Evolutionary conservation across 768 basidiomycete species (phyloP), one percentile per base, ranked within the genome.

Genomic region (Thelephora ganbajun): DNA sequence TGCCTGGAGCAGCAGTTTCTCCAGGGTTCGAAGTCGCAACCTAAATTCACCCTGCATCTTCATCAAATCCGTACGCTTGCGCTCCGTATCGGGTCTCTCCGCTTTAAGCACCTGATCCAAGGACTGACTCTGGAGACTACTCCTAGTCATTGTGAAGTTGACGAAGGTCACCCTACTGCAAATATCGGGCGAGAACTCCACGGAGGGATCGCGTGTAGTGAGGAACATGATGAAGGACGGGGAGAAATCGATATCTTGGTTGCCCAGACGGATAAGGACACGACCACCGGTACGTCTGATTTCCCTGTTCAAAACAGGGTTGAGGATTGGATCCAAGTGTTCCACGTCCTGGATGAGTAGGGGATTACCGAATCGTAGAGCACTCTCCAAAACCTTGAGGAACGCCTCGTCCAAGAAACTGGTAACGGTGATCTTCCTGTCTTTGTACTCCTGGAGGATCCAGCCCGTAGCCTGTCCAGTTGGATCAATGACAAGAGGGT

Each of bases 201-300:
- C 85, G 0, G 94, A 94, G 2, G 96, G 93, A 62, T 99, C 93
- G 18, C 96, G 72, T 11, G 96, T 99, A 1, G 94, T 89, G 39
- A 99, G 73, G 78, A 99, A 99, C 90, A 99, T 93, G 5, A 90
- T 96, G 72, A 99, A 99, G n/a, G 96, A 83, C 5, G 96, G 96
- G 0, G 96, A 99, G 63, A 98, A 97, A 62, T 99, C 96, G 62
- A 99, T 97, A 55, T 99, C 96, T 67, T 99, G 96, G 59, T 75
- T 97, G 3, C 96, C 94, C 18, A 98, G 71, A 34, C 96, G 88
- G 52, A 99, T 96, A 35, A 98, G 77, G 12, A 98, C 92, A 63
- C 96, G 90, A 37, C 96, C 96, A 37, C 96, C 96, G 2, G 96
- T 96, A 22, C 93, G 77, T 34, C 92, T 76, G 45, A 97, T 89